These are phyloP conservation scores for Canariomyces notabilis DNA, from an alignment of 2,329 filamentous ascomycete genomes.

Conservation along the genomic window DNA sequence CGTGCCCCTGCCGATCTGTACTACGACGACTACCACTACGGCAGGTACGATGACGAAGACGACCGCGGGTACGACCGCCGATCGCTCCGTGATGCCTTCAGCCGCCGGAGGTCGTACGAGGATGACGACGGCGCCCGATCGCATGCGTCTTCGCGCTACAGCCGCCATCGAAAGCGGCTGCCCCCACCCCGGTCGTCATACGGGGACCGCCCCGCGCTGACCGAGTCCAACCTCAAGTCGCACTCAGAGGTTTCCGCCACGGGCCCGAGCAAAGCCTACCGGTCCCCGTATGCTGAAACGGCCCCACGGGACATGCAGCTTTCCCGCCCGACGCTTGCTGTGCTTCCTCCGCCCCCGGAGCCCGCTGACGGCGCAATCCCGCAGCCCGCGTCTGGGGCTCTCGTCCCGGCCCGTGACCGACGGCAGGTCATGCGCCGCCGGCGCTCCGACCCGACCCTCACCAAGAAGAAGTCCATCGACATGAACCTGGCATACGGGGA, in stretches of 20 bases:
- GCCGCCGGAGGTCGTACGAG: slow-evolving; percentile 26
- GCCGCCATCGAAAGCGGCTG: slow-evolving; percentile 36
- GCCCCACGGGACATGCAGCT: slow-evolving; percentile 40
- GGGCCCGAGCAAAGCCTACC: slow-evolving; percentile 39
- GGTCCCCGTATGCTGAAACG: slow-evolving; percentile 40
- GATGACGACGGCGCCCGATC: slow-evolving; percentile 27
- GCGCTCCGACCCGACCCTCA: slow-evolving; percentile 38
- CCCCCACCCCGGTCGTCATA: slow-evolving; percentile 31
- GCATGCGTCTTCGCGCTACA: slow-evolving; percentile 33
- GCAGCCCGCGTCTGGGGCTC: slow-evolving; percentile 1
- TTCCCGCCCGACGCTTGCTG: slow-evolving; percentile 34
- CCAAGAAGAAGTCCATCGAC: slow-evolving; percentile 57
- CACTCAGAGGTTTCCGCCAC: slow-evolving; percentile 49
- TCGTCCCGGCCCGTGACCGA: slow-evolving; percentile 23
- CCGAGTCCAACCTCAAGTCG: slow-evolving; percentile 48
- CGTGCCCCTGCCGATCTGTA: slow-evolving; percentile 15
- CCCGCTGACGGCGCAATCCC: background rate
- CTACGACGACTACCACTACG: slow-evolving; percentile 29
- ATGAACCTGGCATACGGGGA: slow-evolving; percentile 91
- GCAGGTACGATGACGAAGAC: slow-evolving; percentile 21
- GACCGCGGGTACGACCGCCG: slow-evolving; percentile 27
- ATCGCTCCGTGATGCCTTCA: slow-evolving; percentile 10
- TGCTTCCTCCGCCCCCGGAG: slow-evolving; percentile 21
- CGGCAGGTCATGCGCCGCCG: slow-evolving; percentile 34
- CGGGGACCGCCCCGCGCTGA: slow-evolving; percentile 40